phyloP scores from a whole-genome alignment of 306 rosid genomes.

The Dryas octopetala region DNA sequence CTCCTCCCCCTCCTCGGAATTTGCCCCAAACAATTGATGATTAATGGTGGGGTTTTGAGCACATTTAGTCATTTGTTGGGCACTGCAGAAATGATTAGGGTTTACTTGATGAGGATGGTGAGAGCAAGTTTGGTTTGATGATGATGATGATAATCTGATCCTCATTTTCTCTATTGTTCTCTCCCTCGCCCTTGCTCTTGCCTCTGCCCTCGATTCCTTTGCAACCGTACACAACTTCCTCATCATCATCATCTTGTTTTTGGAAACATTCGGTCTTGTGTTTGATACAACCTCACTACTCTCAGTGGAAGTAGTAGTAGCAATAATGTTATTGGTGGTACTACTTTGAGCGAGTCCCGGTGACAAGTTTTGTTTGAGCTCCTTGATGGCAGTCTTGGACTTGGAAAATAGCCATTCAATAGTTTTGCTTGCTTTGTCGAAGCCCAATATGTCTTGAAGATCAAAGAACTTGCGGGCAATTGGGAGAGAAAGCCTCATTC shows the following conservation, averaged over 20 bases:
- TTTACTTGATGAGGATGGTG: too few relatives aligned
- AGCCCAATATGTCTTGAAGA: slow-evolving; percentile 60
- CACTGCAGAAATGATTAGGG: too few relatives aligned
- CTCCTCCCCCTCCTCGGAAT: slow-evolving; percentile 3
- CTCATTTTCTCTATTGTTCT: slow-evolving; percentile 44
- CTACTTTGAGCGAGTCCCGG: background rate
- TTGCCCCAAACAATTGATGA: slow-evolving; percentile 1
- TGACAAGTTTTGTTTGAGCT: slow-evolving; percentile 27
- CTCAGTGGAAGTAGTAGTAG: background rate
- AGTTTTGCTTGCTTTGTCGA: slow-evolving; percentile 60
- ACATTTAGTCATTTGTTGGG: too few relatives aligned
- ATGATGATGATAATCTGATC: background rate
- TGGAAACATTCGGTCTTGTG: too few relatives aligned
- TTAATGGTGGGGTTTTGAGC: too few relatives aligned
- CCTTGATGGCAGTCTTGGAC: slow-evolving; percentile 46
- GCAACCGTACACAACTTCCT: slow-evolving; percentile 24
- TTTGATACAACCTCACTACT: slow-evolving; percentile 16
- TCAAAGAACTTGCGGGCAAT: slow-evolving; percentile 55
- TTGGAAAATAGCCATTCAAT: slow-evolving; percentile 53
- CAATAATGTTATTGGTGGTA: background rate
- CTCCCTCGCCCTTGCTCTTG: slow-evolving; percentile 56
- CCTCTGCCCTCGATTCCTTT: slow-evolving; percentile 47
- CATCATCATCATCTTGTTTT: slow-evolving; percentile 7
- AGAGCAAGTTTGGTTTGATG: too few relatives aligned
- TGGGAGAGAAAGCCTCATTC: slow-evolving; percentile 60